Evolutionary conservation across 148 eudicot genomes (phyloP).

Genomic region (Rhododendron kiyosumense): DNA sequence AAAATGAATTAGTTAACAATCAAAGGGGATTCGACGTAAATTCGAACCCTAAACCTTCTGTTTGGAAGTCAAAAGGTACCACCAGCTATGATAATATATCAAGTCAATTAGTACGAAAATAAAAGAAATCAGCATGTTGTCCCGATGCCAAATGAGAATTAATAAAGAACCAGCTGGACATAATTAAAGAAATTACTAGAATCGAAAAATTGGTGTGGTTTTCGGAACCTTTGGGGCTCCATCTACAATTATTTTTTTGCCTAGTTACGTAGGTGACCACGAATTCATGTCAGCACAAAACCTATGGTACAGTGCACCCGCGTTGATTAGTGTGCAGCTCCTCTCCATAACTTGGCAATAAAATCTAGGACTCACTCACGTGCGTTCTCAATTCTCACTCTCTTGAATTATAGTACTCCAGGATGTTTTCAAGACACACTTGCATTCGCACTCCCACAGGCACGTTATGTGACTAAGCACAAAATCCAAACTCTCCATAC

Average conservation of each 20-base stretch:
- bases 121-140: background rate
- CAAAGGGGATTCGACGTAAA: too few species aligned
- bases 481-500: too few species aligned
- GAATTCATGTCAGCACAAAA: background rate
- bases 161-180: background rate
- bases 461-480: too few species aligned
- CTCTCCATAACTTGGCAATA: background rate
- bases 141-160: background rate
- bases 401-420: too few species aligned
- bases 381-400: too few species aligned
- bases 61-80: too few species aligned
- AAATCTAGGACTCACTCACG: too few species aligned
- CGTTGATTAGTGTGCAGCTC: background rate
- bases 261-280: background rate
- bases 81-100: too few species aligned
- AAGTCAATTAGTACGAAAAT: background rate
- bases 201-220: background rate
- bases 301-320: background rate
- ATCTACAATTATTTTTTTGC: background rate
- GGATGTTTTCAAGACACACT: too few species aligned
- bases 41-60: too few species aligned
- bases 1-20: too few species aligned
- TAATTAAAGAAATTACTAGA: background rate
- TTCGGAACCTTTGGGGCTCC: background rate
- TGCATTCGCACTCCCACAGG: too few species aligned